Evolutionary conservation across 1,284 basidiomycete genomes (phyloP), one percentile per base, ranked within the genome.

Genomic region (Mixia osmundae): DNA sequence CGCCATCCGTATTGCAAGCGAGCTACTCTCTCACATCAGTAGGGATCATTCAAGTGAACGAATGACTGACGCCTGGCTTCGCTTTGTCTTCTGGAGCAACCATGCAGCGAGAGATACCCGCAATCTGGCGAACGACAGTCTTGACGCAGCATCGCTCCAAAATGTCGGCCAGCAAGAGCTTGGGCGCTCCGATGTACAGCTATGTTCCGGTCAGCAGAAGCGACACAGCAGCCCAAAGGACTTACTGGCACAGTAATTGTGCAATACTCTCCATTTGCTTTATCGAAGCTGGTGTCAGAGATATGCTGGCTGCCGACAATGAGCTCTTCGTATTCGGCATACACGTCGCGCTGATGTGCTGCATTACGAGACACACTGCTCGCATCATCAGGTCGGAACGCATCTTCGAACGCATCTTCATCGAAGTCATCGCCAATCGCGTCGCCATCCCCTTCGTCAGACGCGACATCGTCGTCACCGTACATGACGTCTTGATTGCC

Each of bases 131-230:
- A 40, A 95, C 64, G 44, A 94, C 64, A 2, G 80, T 75, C 38
- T 70, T 69, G 38, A 71, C 64, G 56, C 83, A 91, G 12, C 72
- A 71, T 39, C 73, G 66, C 56, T 94, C 85, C 38, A 91, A 67
- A 43, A 94, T 69, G 37, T 83, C 85, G 36, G 91, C 80, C 24
- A 95, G 67, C 22, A 95, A 63, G 26, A 95, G 64, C 57, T 94
- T 94, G 18, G 82, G 82, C 52, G 80, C 55, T 38, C 52, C 55
- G n/a, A 58, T 59, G 2, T 58, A 55, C 54, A 64, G 62, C 59
- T 61, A 49, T 71, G n/a, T n/a, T n/a, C n/a, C n/a, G n/a, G n/a
- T n/a, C n/a, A 63, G 22, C 7, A 8, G 32, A 24, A 30, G 69
- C 62, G 15, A 60, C 54, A 54, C 75, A 74, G 74, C 76, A 44